Evolutionary conservation across 2,329 filamentous ascomycete genomes (phyloP), one percentile per base, ranked within the genome.

Genomic region (Beauveria scarabaeidicola): DNA sequence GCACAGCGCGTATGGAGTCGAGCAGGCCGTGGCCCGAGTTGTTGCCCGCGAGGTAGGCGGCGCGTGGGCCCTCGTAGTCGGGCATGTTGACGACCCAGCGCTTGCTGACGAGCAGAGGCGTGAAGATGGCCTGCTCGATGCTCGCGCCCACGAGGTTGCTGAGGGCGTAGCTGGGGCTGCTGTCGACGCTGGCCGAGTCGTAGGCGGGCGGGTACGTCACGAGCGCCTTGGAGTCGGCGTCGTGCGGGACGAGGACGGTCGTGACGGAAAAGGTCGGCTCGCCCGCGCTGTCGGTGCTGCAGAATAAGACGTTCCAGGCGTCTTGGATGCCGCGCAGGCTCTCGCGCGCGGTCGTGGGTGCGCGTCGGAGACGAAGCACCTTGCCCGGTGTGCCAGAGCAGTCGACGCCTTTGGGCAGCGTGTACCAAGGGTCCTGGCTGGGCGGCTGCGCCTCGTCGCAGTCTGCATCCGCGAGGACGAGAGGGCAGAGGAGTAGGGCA

Each of bases 41-140:
- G 1, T 73, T 69, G 17, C 76, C 77, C 0, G 74, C 75, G 0
- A 72, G 70, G 63, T 78, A 81, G 0, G 75, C 72, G 0, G 77
- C 76, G 21, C 72, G 64, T 3, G 75, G 75, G 0, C 76, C 76
- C 52, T 79, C 75, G 47, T 75, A 77, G 62, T 81, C 78, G 0
- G 78, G 77, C 1, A 79, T 67, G 7, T 69, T 75, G 32, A 81
- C 70, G n/a, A 70, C 70, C 74, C 74, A 78, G 7, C 75, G 75
- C 64, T 68, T 62, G 5, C 67, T 67, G 4, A 79, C 70, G 5
- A 76, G 69, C 11, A 52, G 46, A 11, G 47, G 44, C 23, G 44
- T 15, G 17, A 57, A 41, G 29, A 61, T 10, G 15, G 48, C 40
- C 50, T 59, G 47, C n/a, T 55, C 59, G 15, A 66, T 15, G 13